Base-by-base conservation (phyloP, 306 rosid species). In the Gleditsia sinensis region DNA sequence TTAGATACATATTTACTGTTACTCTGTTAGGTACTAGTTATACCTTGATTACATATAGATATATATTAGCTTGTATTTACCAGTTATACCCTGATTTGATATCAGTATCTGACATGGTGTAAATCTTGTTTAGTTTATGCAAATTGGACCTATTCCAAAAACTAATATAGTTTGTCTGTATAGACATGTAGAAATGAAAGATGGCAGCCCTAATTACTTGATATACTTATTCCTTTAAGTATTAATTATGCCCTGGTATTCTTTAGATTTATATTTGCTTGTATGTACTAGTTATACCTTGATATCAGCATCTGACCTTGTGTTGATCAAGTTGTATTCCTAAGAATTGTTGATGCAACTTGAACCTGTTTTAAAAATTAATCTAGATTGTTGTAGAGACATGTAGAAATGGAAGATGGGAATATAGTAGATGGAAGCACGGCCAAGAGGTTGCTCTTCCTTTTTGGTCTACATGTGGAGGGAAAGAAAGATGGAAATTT, bases 401-500 rank as follows among this genome's bases (percentile, higher is more conserved):
- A 28, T 56, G 54, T 20, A 57, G 23, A 64, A 24, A 76, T 56
- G 50, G 37, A 28, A 27, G 42, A 23, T 12, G 6, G 6, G 59
- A 72, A 17, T 12, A 28, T 50, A 17, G 5, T 24, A 37, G 33
- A 53, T 51, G 33, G 45, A 46, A 12, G 60, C 21, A 24, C 68
- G 27, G 20, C 58, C 19, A 24, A 5, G 27, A 24, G 54, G 24
- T 21, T 63, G 21, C 30, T 64, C 23, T 59, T 11, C 28, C 61
- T 6, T 32, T 42, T 21, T 23, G 17, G 33, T 63, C 30, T 58
- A 23, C 20, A 17, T 17, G 17, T 17, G 63, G 48, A 21, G 70
- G 54, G 12, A 21, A 68, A 14, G 37, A 43, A 65, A 49, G 32
- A 72, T 42, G 74, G 53, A 62, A 68, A 72, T 0, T 67, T 49